Evolutionary conservation across 768 basidiomycete species (phyloP).

Genomic region (Pleurotus cornucopiae): DNA sequence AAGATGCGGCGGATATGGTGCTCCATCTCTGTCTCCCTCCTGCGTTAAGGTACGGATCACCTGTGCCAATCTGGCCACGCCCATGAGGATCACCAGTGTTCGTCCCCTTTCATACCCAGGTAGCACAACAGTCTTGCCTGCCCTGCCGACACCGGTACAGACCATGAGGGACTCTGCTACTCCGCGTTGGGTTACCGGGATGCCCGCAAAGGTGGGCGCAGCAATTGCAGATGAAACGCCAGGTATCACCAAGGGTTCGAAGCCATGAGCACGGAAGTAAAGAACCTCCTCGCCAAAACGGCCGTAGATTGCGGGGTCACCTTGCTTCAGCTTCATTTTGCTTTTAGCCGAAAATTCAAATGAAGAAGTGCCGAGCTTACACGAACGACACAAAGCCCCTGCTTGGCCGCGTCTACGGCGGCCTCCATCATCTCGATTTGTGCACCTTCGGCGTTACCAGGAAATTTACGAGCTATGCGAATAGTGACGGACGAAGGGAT

Average conservation of each 20-base stretch:
- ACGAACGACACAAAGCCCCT: slow-evolving; percentile 83
- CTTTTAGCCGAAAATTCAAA: background rate
- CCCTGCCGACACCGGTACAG: slow-evolving; percentile 90
- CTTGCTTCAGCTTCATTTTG: slow-evolving; percentile 81
- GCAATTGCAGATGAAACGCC: slow-evolving; percentile 89
- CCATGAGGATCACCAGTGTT: slow-evolving; percentile 90
- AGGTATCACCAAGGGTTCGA: slow-evolving; percentile 81
- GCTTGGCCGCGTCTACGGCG: slow-evolving; percentile 76
- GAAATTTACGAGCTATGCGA: slow-evolving; percentile 94
- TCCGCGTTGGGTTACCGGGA: slow-evolving; percentile 94
- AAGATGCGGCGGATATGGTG: slow-evolving; percentile 63
- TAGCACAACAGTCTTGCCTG: slow-evolving; percentile 77
- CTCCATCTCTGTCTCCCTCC: slow-evolving; percentile 27
- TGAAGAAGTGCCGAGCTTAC: slow-evolving; percentile 35
- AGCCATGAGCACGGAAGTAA: slow-evolving; percentile 84
- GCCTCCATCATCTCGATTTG: slow-evolving; percentile 94
- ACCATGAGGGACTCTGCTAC: slow-evolving; percentile 86
- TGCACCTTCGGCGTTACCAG: slow-evolving; percentile 93
- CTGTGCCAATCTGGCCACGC: slow-evolving; percentile 78
- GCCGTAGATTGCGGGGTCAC: slow-evolving; percentile 93
- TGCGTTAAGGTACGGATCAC: slow-evolving; percentile 60
- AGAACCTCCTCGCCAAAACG: slow-evolving; percentile 93
- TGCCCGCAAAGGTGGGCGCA: slow-evolving; percentile 83
- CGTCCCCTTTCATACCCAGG: slow-evolving; percentile 82
- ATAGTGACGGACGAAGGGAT: slow-evolving; percentile 72